Percentiles rank a stretch among this genome's conserved stretches.
These are phyloP conservation scores for Lizanozyma gosingica DNA, from an alignment of 1,139 yeast species.

Conservation along the genomic window DNA sequence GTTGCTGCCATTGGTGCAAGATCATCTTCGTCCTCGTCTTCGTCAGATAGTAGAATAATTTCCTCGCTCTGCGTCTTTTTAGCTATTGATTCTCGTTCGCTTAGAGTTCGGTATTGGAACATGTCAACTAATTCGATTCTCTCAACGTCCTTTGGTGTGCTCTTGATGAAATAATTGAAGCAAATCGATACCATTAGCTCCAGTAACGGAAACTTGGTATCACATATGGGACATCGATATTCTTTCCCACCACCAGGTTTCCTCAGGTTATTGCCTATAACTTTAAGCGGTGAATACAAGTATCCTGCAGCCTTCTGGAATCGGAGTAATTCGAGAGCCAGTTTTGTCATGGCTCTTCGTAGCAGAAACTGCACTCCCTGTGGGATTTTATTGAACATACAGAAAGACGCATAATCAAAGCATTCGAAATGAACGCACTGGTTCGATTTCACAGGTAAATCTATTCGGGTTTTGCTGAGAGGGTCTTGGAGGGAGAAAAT, in stretches of 20 bases:
- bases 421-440: slow-evolving; percentile 37
- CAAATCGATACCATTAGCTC: slow-evolving; percentile 33
- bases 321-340: slow-evolving; percentile 3
- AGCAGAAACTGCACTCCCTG: slow-evolving; percentile 19
- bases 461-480: slow-evolving; percentile 1
- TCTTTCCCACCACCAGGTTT: slow-evolving; percentile 1
- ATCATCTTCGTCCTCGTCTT: slow-evolving; percentile 11
- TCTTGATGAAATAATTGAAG: slow-evolving; percentile 34
- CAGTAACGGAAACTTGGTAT: slow-evolving; percentile 22
- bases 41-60: slow-evolving; percentile 21
- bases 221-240: slow-evolving; percentile 33
- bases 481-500: slow-evolving; percentile 26
- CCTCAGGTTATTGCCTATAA: slow-evolving; percentile 2
- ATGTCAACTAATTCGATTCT: slow-evolving; percentile 30
- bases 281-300: slow-evolving; percentile 1
- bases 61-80: slow-evolving; percentile 11
- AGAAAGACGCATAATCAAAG: slow-evolving; percentile 37
- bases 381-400: slow-evolving; percentile 30
- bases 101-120: slow-evolving; percentile 27
- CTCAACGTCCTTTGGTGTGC: slow-evolving; percentile 26
- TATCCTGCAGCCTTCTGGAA: slow-evolving; percentile 1
- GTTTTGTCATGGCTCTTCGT: slow-evolving; percentile 18
- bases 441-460: slow-evolving; percentile 31
- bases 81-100: slow-evolving; percentile 10
- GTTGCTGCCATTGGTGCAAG: slow-evolving; percentile 1